Percentiles rank a stretch among this genome's conserved stretches.
Conservation (phyloP, 1,284 basidiomycete species). For the Porogramme epimiltina region DNA sequence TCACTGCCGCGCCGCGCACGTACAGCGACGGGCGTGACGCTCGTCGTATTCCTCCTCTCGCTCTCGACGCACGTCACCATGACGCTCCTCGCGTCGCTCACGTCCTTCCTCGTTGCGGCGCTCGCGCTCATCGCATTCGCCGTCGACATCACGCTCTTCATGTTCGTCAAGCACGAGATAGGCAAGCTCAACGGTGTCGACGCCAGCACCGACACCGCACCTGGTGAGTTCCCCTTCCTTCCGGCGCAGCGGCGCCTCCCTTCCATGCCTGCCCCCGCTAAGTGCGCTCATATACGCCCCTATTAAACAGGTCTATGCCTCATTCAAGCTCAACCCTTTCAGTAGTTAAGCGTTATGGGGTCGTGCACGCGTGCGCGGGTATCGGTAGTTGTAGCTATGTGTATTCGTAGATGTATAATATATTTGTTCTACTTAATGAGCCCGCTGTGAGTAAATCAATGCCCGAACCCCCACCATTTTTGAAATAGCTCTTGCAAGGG, state of each 20-base stretch:
- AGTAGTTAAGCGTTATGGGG: no score
- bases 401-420: no score
- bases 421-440: no score
- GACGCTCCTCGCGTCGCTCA: slow-evolving; percentile 59
- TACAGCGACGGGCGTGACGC: slow-evolving; percentile 61
- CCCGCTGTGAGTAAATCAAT: no score
- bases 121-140: slow-evolving; percentile 70
- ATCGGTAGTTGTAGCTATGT: no score
- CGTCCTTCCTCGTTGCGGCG: slow-evolving; percentile 66
- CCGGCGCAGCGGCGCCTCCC: neutral
- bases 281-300: no score
- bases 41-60: slow-evolving; percentile 64
- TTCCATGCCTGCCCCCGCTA: no score
- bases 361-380: no score
- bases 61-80: slow-evolving; percentile 63
- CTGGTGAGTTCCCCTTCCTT: slow-evolving; percentile 46
- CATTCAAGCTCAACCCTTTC: no score
- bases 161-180: slow-evolving; percentile 58
- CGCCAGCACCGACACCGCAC: slow-evolving; percentile 52
- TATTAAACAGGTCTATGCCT: no score
- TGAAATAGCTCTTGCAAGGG: no score
- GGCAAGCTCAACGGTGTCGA: slow-evolving; percentile 45
- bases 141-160: slow-evolving; percentile 74
- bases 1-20: neutral
- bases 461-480: no score